phyloP scores from a whole-genome alignment of 768 basidiomycete genomes.

The Fibroporia radiculosa region DNA sequence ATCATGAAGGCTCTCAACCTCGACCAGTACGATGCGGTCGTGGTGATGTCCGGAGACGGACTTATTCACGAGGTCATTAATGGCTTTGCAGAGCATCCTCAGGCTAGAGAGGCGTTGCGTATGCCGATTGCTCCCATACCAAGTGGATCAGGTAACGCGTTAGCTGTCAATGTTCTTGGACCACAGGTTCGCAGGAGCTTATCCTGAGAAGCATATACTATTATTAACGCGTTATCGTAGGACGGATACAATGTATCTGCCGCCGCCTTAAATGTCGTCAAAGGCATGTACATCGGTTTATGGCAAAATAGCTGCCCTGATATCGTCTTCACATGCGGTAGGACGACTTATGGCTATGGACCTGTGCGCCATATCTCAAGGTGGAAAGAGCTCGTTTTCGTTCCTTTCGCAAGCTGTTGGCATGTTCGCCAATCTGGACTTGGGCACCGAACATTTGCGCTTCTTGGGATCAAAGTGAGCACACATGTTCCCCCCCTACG shows the following conservation, averaged over 20 bases:
- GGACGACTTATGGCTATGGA: conserved; percentile 72
- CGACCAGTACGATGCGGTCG: conserved; percentile 56
- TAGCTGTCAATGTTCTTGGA: conserved; percentile 68
- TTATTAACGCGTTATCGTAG: conserved; percentile 21
- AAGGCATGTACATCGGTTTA: conserved; percentile 44
- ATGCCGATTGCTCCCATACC: conserved; percentile 76
- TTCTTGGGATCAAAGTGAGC: conserved; percentile 66
- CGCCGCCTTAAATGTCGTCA: conserved; percentile 71
- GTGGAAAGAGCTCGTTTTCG: conserved; percentile 52
- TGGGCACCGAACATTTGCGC: conserved; percentile 76
- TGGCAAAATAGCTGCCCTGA: not conserved
- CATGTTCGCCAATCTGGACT: conserved; percentile 79
- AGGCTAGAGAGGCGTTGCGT: conserved; percentile 51
- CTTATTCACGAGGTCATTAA: conserved; percentile 79
- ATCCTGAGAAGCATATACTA: too few relatives aligned
- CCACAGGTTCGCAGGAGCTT: conserved; percentile 41
- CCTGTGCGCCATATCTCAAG: conserved; percentile 69
- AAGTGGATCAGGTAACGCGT: conserved; percentile 75
- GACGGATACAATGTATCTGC: conserved; percentile 63
- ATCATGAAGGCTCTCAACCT: conserved; percentile 50
- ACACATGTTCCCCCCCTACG: not conserved
- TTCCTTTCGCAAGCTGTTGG: conserved; percentile 83
- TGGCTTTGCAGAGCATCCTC: conserved; percentile 62
- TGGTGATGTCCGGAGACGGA: conserved; percentile 79
- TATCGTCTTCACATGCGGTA: conserved; percentile 24